Percentiles rank a stretch among this genome's conserved stretches.
These are phyloP conservation scores for Phytopythium aichiense DNA, from an alignment of 352 stramenopile species.

Conservation along the genomic window DNA sequence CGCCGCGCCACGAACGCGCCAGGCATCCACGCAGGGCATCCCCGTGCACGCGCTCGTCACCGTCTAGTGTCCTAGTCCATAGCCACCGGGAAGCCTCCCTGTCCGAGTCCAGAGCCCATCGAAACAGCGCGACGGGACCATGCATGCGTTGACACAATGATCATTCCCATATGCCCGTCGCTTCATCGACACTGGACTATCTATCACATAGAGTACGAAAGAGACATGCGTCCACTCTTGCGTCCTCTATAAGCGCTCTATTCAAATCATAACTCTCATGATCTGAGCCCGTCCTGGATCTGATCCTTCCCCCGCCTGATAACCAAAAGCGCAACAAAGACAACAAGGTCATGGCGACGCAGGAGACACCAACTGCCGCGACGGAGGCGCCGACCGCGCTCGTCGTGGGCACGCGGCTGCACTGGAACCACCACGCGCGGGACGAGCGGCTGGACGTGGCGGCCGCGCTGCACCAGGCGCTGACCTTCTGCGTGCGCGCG, in stretches of 20 bases:
- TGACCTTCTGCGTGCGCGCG: slow-evolving; percentile 43
- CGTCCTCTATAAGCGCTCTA: neutral
- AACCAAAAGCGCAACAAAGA: neutral
- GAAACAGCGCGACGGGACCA: too few species aligned
- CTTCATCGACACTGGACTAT: too few species aligned
- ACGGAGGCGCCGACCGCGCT: slow-evolving; percentile 4
- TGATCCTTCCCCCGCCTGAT: too few species aligned
- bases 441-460: slow-evolving; percentile 35
- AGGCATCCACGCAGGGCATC: slow-evolving; percentile 24
- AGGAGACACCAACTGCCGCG: neutral
- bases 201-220: too few species aligned
- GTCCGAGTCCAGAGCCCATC: too few species aligned
- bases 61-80: neutral
- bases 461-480: slow-evolving; percentile 41
- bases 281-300: too few species aligned
- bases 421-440: slow-evolving; percentile 67
- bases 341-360: neutral
- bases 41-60: slow-evolving; percentile 16
- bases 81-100: too few species aligned
- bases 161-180: too few species aligned
- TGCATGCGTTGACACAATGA: too few species aligned
- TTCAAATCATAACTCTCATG: neutral
- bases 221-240: neutral
- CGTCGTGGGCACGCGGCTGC: slow-evolving; percentile 56
- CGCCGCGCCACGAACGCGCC: neutral